phyloP scores from a whole-genome alignment of 1,284 basidiomycete genomes.

The Sporisorium graminicola region DNA sequence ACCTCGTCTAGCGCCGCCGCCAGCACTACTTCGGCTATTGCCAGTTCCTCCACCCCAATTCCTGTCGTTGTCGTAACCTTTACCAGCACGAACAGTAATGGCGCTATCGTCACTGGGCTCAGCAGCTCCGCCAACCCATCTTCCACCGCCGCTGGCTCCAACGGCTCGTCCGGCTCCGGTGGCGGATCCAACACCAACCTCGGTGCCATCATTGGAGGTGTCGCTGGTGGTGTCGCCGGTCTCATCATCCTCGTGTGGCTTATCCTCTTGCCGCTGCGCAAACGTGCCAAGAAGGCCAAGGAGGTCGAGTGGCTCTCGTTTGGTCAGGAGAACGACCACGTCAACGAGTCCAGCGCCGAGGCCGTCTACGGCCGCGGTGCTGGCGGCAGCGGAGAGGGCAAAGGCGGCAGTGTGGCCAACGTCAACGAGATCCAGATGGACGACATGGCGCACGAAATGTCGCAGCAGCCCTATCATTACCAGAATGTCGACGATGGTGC shows the following conservation, averaged over 20 bases:
- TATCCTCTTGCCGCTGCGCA: slow-evolving; percentile 54
- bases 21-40: slow-evolving; percentile 9
- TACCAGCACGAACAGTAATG: slow-evolving; percentile 29
- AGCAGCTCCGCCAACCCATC: slow-evolving; percentile 31
- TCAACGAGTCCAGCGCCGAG: slow-evolving; percentile 52
- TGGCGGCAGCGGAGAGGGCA: slow-evolving; percentile 46
- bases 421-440: slow-evolving; percentile 57
- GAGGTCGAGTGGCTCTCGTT: slow-evolving; percentile 61
- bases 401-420: slow-evolving; percentile 46
- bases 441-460: slow-evolving; percentile 40
- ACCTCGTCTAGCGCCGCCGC: slow-evolving; percentile 10
- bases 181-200: slow-evolving; percentile 44
- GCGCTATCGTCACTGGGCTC: slow-evolving; percentile 30
- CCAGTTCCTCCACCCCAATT: slow-evolving; percentile 13
- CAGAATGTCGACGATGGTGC: slow-evolving; percentile 36
- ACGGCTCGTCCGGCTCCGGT: slow-evolving; percentile 9
- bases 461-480: slow-evolving; percentile 50
- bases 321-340: slow-evolving; percentile 58
- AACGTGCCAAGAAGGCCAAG: slow-evolving; percentile 48
- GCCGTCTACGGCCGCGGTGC: slow-evolving; percentile 51
- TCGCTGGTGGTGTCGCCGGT: slow-evolving; percentile 57
- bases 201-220: slow-evolving; percentile 58
- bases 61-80: slow-evolving; percentile 47
- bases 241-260: slow-evolving; percentile 55
- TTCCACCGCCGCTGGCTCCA: slow-evolving; percentile 4